Percentiles rank a stretch among this genome's conserved stretches.
Evolutionary conservation across 306 rosid genomes (phyloP).

Genomic region (Cajanus cajan): DNA sequence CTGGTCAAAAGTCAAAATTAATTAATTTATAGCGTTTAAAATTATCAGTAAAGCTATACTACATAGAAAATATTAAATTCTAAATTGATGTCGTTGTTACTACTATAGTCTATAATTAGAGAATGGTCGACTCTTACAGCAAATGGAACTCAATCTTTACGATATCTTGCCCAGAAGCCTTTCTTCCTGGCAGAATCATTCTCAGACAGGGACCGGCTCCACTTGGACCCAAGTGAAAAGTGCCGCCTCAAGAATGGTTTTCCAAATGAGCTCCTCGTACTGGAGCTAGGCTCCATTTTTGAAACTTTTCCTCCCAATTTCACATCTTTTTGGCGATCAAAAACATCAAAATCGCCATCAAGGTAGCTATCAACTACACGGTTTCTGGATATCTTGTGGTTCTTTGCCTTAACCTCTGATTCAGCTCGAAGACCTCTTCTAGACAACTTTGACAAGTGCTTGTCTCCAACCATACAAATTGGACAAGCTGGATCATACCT

Average conservation of each 20-base stretch:
- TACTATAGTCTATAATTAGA: slow-evolving; percentile 33
- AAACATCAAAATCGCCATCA: slow-evolving; percentile 56
- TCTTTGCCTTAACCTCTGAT: slow-evolving; percentile 62
- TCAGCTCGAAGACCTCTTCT: slow-evolving; percentile 51
- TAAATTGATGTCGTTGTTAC: slow-evolving; percentile 31
- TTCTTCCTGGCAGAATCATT: slow-evolving; percentile 66
- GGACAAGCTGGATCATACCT: slow-evolving; percentile 81
- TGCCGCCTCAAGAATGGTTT: slow-evolving; percentile 72
- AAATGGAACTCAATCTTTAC: slow-evolving; percentile 45
- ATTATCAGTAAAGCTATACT: slow-evolving; percentile 35
- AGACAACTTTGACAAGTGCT: slow-evolving; percentile 54
- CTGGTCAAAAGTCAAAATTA: slow-evolving; percentile 28
- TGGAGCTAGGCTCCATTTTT: slow-evolving; percentile 68
- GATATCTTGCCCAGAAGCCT: slow-evolving; percentile 75
- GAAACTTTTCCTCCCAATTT: slow-evolving; percentile 51
- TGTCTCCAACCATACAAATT: slow-evolving; percentile 67
- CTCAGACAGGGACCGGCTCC: slow-evolving; percentile 59
- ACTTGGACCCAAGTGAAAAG: slow-evolving; percentile 73
- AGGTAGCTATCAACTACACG: slow-evolving; percentile 73
- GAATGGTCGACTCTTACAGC: slow-evolving; percentile 28
- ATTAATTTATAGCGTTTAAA: slow-evolving; percentile 28
- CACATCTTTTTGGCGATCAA: slow-evolving; percentile 41
- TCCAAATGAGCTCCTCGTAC: slow-evolving; percentile 53
- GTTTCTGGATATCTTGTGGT: slow-evolving; percentile 61
- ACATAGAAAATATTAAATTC: slow-evolving; percentile 36